Base-by-base conservation (phyloP, 805 yeast genomes). In the Candida piceae region DNA sequence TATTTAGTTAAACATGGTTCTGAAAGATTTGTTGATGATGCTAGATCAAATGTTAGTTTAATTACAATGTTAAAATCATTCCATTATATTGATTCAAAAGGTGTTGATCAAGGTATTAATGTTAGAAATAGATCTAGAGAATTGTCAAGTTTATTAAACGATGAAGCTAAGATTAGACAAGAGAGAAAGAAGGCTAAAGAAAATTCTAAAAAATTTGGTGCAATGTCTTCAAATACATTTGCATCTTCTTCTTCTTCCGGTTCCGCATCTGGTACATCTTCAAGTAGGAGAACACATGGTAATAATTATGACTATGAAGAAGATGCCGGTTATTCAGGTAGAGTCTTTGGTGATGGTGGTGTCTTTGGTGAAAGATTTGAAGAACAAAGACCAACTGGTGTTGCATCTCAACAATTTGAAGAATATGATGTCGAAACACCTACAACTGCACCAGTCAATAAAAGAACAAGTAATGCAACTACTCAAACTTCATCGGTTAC, bases 81-180 rank as follows among this genome's bases (percentile, higher is more conserved):
- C 77, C 97, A 89, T 61, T 93, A 87, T 65, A 82, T 86, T 32
- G 97, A 93, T 61, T 76, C 88, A 15, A 84, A 86, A 58, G 97
- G 97, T 22, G 78, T 88, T 48, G 98, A 93, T 62, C 97, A 89
- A 64, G 98, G 98, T 36, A 78, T 88, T 48, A 89, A 90, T 57
- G 96, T 93, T 39, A 77, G 98, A 55, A 89, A 86, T 63, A 78
- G 96, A 49, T 82, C 96, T 21, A 84, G 87, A 60, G 80, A 78
- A 45, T 69, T 93, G 44, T 67, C 79, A 18, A 70, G 69, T 12
- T 68, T 93, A 48, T 69, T 93, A 48, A 78, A 78, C 49, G 95
- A 86, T 59, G 95, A 87, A 52, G 69, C 70, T 6, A 65, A 68
- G 58, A 79, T 90, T 35, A 76, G 97, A 45, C 66, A 77, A 27